Evolutionary conservation across 2,329 filamentous ascomycete species (phyloP).

Genomic region (Teratosphaeria nubilosa): DNA sequence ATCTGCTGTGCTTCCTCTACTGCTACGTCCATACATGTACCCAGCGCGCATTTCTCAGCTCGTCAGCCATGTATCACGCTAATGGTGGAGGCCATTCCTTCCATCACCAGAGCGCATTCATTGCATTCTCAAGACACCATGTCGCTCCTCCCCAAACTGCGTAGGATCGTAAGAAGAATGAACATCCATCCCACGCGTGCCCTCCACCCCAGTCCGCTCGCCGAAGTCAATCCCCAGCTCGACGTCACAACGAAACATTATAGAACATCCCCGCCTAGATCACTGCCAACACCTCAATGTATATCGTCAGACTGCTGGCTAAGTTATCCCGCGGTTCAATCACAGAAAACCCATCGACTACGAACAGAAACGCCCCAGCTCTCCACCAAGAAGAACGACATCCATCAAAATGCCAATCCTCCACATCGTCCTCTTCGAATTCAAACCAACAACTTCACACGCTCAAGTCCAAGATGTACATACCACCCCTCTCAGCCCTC

Average conservation of each 20-base stretch:
- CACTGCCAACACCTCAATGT: background rate
- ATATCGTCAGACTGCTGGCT: background rate
- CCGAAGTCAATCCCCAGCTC: background rate
- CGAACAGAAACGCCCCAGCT: background rate
- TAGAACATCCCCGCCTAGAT: background rate
- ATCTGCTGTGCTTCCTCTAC: too few relatives aligned
- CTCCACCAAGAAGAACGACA: background rate
- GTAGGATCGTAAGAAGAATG: background rate
- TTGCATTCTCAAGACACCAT: background rate
- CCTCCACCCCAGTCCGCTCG: background rate
- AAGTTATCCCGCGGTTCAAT: constrained; percentile 2
- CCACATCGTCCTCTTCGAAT: constrained; percentile 61
- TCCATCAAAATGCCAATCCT: constrained; percentile 46
- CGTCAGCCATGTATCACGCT: background rate
- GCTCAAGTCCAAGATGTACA: constrained; percentile 48
- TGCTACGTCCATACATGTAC: too few relatives aligned
- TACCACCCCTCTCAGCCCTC: background rate
- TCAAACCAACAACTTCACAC: constrained; percentile 43
- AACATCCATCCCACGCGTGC: background rate
- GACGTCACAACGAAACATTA: background rate
- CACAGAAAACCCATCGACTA: background rate
- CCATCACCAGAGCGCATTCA: background rate
- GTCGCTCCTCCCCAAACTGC: background rate
- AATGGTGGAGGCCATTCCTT: background rate
- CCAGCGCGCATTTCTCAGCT: too few relatives aligned